Conservation (phyloP, 2,329 filamentous ascomycete species). For the Fusarium odoratissimum region DNA sequence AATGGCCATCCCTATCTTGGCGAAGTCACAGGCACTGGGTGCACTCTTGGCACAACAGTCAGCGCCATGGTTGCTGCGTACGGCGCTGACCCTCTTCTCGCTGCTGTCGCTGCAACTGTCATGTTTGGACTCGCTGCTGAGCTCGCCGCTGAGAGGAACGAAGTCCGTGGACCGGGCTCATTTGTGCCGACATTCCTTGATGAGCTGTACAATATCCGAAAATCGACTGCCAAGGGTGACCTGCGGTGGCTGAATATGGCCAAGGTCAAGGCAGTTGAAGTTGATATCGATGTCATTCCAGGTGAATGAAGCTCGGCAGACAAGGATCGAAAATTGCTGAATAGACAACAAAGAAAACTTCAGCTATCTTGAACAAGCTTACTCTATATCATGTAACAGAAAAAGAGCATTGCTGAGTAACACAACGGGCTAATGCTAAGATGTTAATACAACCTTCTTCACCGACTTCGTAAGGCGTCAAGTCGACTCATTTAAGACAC, state of each 20-base stretch:
- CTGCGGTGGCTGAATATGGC: constrained; percentile 64
- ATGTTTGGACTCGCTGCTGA: constrained; percentile 83
- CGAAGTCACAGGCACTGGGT: constrained; percentile 82
- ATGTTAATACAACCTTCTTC: not conserved
- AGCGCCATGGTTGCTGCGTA: constrained; percentile 78
- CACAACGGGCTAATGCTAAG: not conserved
- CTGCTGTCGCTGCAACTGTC: constrained; percentile 77
- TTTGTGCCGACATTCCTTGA: constrained; percentile 91
- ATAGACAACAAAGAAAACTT: constrained; percentile 4
- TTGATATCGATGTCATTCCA: constrained; percentile 27
- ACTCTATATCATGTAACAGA: constrained; percentile 1
- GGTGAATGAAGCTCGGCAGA: constrained; percentile 6
- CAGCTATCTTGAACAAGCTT: constrained; percentile 8
- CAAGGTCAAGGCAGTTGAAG: constrained; percentile 57
- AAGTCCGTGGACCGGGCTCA: constrained; percentile 83
- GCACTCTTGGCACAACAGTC: constrained; percentile 84
- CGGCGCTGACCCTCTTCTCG: constrained; percentile 73
- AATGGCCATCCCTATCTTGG: constrained; percentile 83
- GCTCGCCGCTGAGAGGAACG: constrained; percentile 69
- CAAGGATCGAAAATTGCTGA: not conserved
- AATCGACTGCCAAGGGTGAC: constrained; percentile 60
- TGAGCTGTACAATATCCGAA: constrained; percentile 65
- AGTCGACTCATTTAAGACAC: constrained; percentile 37
- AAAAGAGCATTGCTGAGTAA: not conserved
- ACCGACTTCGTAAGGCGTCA: not conserved